Evolutionary conservation across 306 rosid genomes (phyloP).

Genomic region (Vigna angularis): DNA sequence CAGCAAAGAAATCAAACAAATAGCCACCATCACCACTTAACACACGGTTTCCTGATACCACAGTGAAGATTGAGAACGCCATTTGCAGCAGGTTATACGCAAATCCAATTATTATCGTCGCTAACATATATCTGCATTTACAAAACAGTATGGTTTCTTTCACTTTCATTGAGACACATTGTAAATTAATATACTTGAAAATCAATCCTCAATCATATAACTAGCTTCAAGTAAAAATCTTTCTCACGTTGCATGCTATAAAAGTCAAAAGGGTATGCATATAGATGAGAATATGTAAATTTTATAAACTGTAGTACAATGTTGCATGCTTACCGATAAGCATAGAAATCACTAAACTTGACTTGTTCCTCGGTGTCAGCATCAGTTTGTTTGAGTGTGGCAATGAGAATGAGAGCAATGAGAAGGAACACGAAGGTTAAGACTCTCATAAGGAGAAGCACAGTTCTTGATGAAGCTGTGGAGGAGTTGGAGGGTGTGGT

Average conservation of each 20-base stretch:
- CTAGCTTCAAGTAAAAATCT: not conserved
- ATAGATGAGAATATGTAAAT: not conserved
- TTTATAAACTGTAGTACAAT: too few species aligned
- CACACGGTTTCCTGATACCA: conserved; percentile 43
- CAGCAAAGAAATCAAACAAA: conserved; percentile 67
- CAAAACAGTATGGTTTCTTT: not conserved
- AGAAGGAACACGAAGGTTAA: conserved; percentile 56
- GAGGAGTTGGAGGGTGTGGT: conserved; percentile 48
- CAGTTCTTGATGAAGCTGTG: conserved; percentile 46
- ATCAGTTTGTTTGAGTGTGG: conserved; percentile 33
- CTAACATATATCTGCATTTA: conserved; percentile 59
- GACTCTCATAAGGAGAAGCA: conserved; percentile 55
- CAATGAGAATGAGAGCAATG: conserved; percentile 56
- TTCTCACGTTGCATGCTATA: not conserved
- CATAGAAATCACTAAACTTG: conserved; percentile 47
- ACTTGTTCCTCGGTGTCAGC: not conserved
- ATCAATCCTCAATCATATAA: not conserved
- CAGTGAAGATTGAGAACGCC: conserved; percentile 50
- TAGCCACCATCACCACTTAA: conserved; percentile 37
- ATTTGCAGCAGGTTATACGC: conserved; percentile 58
- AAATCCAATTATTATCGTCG: conserved; percentile 58
- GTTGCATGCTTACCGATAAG: conserved; percentile 49
- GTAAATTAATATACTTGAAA: too few species aligned
- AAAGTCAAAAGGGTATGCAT: not conserved
- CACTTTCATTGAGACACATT: not conserved